Evolutionary conservation across 1,284 basidiomycete species (phyloP), one percentile per base, ranked within the genome.

Genomic region (Entoloma clypeatum): DNA sequence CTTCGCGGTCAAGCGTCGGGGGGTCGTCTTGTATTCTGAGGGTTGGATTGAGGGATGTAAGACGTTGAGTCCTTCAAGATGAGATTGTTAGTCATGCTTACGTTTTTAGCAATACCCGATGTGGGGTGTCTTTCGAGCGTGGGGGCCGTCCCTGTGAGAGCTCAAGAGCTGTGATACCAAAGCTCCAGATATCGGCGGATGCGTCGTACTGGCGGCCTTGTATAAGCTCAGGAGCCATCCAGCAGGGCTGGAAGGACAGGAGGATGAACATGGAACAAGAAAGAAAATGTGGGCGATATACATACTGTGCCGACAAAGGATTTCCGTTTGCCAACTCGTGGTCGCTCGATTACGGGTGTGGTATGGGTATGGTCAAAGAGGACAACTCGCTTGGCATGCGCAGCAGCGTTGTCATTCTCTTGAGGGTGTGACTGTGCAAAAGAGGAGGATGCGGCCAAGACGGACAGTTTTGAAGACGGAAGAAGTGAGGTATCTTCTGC

Each of bases 181-280:
- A 90, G 30, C 86, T 90, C 90, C 90, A 94, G 46, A 94, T 91
- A 56, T 93, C 91, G 30, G 90, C 88, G 53, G 81, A 82, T 14
- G 78, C 78, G 57, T 92, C 90, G 60, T 94, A 94, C 48, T 81
- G 79, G 50, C 77, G 80, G 39, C 89, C 83, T 52, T 86, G 79
- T 34, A 94, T 88, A 18, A 94, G 76, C 53, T 94, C 91, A 2
- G 92, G 92, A 0, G 92, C 89, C 91, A 94, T 94, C 88, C 90
- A 94, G 57, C 87, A 91, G 1, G 92, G 92, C 77, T 85, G 45
- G 23, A 21, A 30, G 18, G n/a, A 2, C 10, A 25, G 4, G 11
- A 22, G 30, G 27, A 37, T 34, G 42, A 41, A 36, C 16, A 23
- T 39, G 18, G 36, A 33, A 37, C n/a, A 28, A 11, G 21, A 21